Percentiles rank a stretch among this genome's conserved stretches.
Evolutionary conservation across 1,139 yeast species (phyloP).

Genomic region (Nakaseomyces nivariensis): DNA sequence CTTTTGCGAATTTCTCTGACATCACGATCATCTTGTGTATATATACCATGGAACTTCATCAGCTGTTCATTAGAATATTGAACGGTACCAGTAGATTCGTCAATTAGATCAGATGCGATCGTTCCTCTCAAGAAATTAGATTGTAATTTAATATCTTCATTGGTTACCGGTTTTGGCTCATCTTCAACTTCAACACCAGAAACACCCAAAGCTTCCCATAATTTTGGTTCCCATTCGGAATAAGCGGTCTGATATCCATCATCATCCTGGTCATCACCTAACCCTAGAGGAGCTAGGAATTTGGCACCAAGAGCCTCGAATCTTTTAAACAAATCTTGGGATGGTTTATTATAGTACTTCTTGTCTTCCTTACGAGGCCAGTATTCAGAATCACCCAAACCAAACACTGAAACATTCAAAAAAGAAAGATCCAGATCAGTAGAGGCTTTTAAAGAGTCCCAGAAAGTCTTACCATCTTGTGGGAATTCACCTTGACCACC

Average conservation of each 20-base stretch:
- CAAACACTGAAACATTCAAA: slow-evolving; percentile 68
- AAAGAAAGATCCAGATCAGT: slow-evolving; percentile 65
- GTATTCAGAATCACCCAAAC: slow-evolving; percentile 87
- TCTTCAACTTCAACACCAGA: slow-evolving; percentile 76
- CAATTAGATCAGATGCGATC: slow-evolving; percentile 76
- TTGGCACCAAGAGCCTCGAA: slow-evolving; percentile 64
- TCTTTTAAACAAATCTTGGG: slow-evolving; percentile 58
- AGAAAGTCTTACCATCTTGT: slow-evolving; percentile 81
- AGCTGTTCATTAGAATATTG: slow-evolving; percentile 89
- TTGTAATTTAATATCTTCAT: slow-evolving; percentile 87
- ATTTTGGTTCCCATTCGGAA: slow-evolving; percentile 70
- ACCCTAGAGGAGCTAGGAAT: slow-evolving; percentile 63
- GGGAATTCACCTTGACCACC: slow-evolving; percentile 99
- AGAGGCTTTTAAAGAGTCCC: slow-evolving; percentile 71
- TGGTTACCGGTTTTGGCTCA: slow-evolving; percentile 92
- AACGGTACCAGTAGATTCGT: slow-evolving; percentile 82
- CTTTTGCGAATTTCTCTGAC: slow-evolving; percentile 85
- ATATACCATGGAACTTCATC: slow-evolving; percentile 96
- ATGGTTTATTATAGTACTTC: slow-evolving; percentile 91
- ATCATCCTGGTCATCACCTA: slow-evolving; percentile 96
- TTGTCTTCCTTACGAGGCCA: slow-evolving; percentile 98
- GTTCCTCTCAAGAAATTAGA: slow-evolving; percentile 90
- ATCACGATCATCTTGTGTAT: slow-evolving; percentile 98
- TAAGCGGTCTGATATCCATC: slow-evolving; percentile 91
- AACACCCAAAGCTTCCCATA: slow-evolving; percentile 89